Evolutionary conservation across 2,329 filamentous ascomycete genomes (phyloP), one percentile per base, ranked within the genome.

Genomic region (Ophiocordyceps australis): DNA sequence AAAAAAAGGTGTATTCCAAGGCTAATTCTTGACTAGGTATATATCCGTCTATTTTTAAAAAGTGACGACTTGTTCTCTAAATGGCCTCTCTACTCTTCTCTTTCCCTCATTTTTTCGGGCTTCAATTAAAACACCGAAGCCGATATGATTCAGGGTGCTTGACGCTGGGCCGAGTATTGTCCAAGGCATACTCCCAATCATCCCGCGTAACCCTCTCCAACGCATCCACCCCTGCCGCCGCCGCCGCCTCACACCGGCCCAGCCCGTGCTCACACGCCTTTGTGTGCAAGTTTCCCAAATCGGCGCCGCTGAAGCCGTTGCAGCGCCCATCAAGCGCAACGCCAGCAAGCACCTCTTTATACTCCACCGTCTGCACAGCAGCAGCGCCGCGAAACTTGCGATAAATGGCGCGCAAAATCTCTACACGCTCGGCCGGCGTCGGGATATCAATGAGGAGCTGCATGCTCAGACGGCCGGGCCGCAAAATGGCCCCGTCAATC

Each of bases 401-500:
- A 38, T 64, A 68, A 15, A 72, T 55, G 17, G 85, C 81, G 28
- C 63, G 63, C 14, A 98, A 58, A 32, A 98, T 98, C 29, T 91
- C 82, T 0, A 79, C 78, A 10, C 89, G 66, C 45, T 93, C 83
- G 7, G 73, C 62, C 1, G 74, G 59, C 15, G 71, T 74, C 0
- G 89, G 89, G 1, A 95, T 55, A 40, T 89, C 85, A 20, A 98
- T 77, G 38, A 86, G 94, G 15, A 95, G 63, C n/a, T 76, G 68
- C 0, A 76, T 86, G 35, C 85, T 86, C 2, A 98, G 62, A 15
- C 89, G 74, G 1, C 89, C 89, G 0, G 89, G 86, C 2, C 89
- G 75, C 9, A 95, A 65, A 71, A 98, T 92, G 2, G 89, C 89
- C 2, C 81, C 74, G 46, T 98, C 89, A 37, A 98, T 95, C 55